Base-by-base conservation (phyloP, 2,329 filamentous ascomycete genomes). In the Elsinoe australis region DNA sequence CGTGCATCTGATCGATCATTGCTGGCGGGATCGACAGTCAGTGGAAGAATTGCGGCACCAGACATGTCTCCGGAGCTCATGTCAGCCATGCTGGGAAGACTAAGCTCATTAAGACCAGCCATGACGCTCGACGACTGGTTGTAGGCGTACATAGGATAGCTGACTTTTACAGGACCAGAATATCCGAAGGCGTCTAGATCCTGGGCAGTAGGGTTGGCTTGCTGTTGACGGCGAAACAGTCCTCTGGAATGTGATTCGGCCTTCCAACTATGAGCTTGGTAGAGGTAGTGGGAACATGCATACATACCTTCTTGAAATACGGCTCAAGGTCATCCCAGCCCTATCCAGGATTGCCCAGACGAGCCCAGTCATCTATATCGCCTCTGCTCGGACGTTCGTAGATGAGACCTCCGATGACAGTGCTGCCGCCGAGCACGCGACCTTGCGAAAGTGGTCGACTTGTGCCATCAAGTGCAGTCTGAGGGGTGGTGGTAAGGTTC, bases 331-430 rank as follows among this genome's bases (percentile, higher is more conserved):
- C 66, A 32, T 74, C 63, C 74, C 75, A 82, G 1, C 69, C 66
- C 79, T 79, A 82, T 1, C 76, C 78, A 1, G 54, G 49, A 54
- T 81, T 82, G 0, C 78, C 78, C 7, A 82, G 61, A 22, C 66
- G 61, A 38, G 71, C 72, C 78, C 78, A 82, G 35, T 78, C 74
- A 28, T 66, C 65, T 28, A 57, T 62, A 41, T 64, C 67, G 5
- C 68, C 73, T 24, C 72, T 67, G 47, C 59, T 60, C 4, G 45
- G 45, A 18, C 32, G 15, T 18, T 26, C 45, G 54, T 55, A 64
- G n/a, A 61, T 54, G 56, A 62, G 60, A 18, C 56, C 58, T 38
- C 65, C 64, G 44, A 66, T 56, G 5, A 61, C 54, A 14, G 58
- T 64, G 10, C 59, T 55, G 5, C 64, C 63, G 9, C 63, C 63